phyloP scores from a whole-genome alignment of 1,284 basidiomycete genomes.

The Rhizoctonia solani region DNA sequence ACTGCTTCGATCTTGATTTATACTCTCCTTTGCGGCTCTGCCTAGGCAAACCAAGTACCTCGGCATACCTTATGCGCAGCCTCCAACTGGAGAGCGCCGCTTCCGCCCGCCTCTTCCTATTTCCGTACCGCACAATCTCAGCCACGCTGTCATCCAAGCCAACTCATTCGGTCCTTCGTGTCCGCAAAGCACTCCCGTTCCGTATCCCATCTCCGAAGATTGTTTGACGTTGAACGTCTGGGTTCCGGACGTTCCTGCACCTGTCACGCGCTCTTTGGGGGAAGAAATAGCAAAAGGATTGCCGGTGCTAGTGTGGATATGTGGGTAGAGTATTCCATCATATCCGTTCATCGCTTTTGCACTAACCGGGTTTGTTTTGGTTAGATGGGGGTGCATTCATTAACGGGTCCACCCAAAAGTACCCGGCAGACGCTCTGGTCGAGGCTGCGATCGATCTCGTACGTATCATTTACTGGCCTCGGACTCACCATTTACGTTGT shows the following conservation, averaged over 20 bases:
- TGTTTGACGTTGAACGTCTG: conserved; percentile 50
- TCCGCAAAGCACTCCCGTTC: conserved; percentile 30
- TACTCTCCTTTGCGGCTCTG: no score
- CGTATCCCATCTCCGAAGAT: conserved; percentile 45
- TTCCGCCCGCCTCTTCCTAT: conserved; percentile 49
- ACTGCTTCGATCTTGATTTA: neutral
- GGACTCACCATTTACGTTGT: neutral
- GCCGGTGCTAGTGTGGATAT: conserved; percentile 47
- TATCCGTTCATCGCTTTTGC: neutral
- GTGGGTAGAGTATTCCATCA: conserved; percentile 1
- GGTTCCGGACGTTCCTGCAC: conserved; percentile 28
- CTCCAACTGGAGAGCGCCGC: conserved; percentile 46
- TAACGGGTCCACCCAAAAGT: conserved; percentile 35
- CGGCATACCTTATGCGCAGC: conserved; percentile 54
- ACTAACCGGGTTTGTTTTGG: neutral
- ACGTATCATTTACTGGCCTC: neutral
- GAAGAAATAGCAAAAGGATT: conserved; percentile 36
- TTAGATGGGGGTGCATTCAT: conserved; percentile 45
- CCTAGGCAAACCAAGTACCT: conserved; percentile 50
- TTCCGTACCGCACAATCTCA: conserved; percentile 41
- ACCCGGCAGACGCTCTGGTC: conserved; percentile 32
- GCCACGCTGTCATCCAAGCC: neutral
- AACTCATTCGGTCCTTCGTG: conserved; percentile 15
- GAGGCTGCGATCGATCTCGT: conserved; percentile 26
- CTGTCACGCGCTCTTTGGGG: neutral